Percentiles rank a stretch among this genome's conserved stretches.
Conservation (phyloP, 192 early-diverging fungal species). For the Irineochytrium annulatum region DNA sequence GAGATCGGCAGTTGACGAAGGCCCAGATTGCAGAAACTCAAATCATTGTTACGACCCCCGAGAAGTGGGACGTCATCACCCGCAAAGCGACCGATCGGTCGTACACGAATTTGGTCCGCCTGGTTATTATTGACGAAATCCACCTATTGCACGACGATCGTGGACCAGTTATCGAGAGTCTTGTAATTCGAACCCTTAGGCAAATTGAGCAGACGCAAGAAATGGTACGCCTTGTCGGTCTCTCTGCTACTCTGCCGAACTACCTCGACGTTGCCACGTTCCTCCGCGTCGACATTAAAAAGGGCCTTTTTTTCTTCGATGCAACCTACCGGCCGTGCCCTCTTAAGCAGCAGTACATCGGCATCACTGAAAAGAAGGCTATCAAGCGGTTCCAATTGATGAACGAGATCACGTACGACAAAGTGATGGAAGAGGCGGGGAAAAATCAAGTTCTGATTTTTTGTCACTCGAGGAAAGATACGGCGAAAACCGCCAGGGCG, state of each 20-base stretch:
- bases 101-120: constrained; percentile 82
- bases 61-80: constrained; percentile 99
- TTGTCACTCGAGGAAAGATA: constrained; percentile 97
- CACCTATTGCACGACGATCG: constrained; percentile 96
- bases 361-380: constrained; percentile 95
- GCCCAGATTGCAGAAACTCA: constrained; percentile 94
- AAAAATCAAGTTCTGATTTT: constrained; percentile 89
- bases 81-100: constrained; percentile 90
- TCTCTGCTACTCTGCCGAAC: constrained; percentile 93
- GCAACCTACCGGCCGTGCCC: constrained; percentile 89
- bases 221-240: constrained; percentile 83
- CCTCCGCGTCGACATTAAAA: constrained; percentile 75
- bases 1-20: constrained; percentile 95
- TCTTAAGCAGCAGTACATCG: constrained; percentile 92
- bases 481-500: constrained; percentile 89
- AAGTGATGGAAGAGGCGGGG: constrained; percentile 77
- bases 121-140: constrained; percentile 96
- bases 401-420: constrained; percentile 97
- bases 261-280: constrained; percentile 94
- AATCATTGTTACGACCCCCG: constrained; percentile 96
- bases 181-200: constrained; percentile 83
- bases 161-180: constrained; percentile 92
- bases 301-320: constrained; percentile 91
- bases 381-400: constrained; percentile 89
- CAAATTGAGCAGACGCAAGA: constrained; percentile 87